phyloP scores from a whole-genome alignment of 192 early-diverging fungal genomes.

The Backusella tarrabulga region DNA sequence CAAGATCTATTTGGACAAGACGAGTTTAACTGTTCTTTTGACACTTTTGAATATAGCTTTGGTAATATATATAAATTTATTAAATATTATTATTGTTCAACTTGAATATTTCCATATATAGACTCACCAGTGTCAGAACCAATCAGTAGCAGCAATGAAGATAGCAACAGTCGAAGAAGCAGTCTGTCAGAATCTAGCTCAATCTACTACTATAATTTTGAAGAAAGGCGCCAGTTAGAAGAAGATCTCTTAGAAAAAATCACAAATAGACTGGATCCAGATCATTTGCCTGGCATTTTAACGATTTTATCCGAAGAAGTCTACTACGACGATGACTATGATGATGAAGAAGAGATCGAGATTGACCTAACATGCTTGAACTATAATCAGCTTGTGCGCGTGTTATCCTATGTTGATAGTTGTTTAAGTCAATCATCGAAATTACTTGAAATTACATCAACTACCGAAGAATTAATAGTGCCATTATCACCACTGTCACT shows the following conservation, averaged over 20 bases:
- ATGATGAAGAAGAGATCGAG: constrained; percentile 17
- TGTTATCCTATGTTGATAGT: constrained; percentile 25
- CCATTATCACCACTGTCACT: neutral
- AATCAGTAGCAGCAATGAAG: neutral
- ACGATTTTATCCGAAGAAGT: constrained; percentile 21
- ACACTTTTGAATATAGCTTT: neutral
- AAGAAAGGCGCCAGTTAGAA: constrained; percentile 13
- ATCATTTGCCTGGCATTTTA: constrained; percentile 24
- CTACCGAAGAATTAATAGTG: neutral
- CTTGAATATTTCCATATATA: neutral
- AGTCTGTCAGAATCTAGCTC: neutral
- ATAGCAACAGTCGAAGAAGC: neutral
- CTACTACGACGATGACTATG: neutral
- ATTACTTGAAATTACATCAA: neutral
- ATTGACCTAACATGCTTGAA: constrained; percentile 24
- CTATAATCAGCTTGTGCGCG: constrained; percentile 15
- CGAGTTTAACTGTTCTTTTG: constrained; percentile 1
- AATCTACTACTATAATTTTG: neutral
- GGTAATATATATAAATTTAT: neutral
- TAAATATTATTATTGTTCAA: neutral
- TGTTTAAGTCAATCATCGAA: constrained; percentile 14
- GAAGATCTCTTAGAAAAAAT: constrained; percentile 24
- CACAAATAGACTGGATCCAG: constrained; percentile 17
- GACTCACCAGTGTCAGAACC: neutral
- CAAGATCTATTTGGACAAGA: constrained; percentile 3